Base-by-base conservation (phyloP, 2,329 filamentous ascomycete genomes). In the Diaporthe nobilis region DNA sequence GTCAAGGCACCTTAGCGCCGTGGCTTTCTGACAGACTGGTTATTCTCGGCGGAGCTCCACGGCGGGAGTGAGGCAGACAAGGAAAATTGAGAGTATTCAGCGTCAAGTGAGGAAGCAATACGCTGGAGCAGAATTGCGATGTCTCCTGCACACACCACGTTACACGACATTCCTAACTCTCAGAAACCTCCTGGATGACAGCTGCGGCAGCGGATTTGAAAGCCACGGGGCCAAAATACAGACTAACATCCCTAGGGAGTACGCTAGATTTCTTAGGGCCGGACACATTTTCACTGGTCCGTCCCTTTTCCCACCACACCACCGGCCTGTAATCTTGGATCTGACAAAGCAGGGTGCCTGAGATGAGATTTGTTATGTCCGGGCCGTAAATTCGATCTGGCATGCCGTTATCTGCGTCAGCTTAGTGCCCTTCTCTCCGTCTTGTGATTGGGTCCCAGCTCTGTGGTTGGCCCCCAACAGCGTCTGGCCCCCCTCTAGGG, bases 311-410 rank as follows among this genome's bases (percentile, higher is more conserved):
- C 10, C 49, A 15, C 17, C 10, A 58, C 22, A 34, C 28, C 17
- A 37, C 25, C 20, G 20, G 72, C 53, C n/a, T n/a, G 28, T n/a
- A 5, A 31, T 5, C 47, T 67, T 42, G 34, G 31, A 44, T 47
- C 47, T 74, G 51, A 70, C 72, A 68, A 74, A 74, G 61, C 72
- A 39, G n/a, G 49, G 28, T 28, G 39, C 22, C 12, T 49, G 13
- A 31, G 34, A 37, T 47, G 37, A 49, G 51, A 58, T 39, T 22
- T 47, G 22, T 55, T 70, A 70, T 49, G 58, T 70, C 72, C 72
- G 72, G 72, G 9, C 53, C 72, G 51, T 74, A 70, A 74, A 42
- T 60, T 67, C 61, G 61, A 31, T 17, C 47, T 25, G 7, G n/a
- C 39, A 25, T 68, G 31, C 65, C 47, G 47, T 68, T 70, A 28